Evolutionary conservation across 441 rosid species (phyloP).

Genomic region (Croton setiger): DNA sequence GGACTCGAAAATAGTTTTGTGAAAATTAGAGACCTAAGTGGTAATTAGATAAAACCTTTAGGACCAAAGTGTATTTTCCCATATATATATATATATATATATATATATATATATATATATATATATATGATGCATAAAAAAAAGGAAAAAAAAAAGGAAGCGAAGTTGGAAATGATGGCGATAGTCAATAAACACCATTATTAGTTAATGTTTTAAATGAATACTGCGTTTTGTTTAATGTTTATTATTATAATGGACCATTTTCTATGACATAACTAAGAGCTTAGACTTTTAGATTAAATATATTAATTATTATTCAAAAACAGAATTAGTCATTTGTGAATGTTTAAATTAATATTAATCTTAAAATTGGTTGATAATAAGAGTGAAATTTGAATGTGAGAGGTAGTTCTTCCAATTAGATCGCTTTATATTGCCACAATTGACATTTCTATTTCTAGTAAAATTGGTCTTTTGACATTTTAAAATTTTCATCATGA

Average conservation of each 20-base stretch:
- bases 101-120: too few species aligned
- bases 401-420: too few species aligned
- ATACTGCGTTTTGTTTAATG: background rate
- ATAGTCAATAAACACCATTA: slow-evolving; percentile 21
- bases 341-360: background rate
- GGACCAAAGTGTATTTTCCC: too few species aligned
- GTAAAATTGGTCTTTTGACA: too few species aligned
- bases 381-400: background rate
- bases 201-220: background rate
- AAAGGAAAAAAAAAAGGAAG: background rate
- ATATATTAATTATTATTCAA: background rate
- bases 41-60: too few species aligned
- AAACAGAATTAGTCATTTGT: background rate
- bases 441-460: too few species aligned
- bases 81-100: too few species aligned
- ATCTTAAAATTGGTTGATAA: background rate
- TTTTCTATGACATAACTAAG: background rate
- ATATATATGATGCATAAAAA: too few species aligned
- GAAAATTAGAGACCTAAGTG: too few species aligned
- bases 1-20: too few species aligned
- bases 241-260: background rate
- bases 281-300: slow-evolving; percentile 3
- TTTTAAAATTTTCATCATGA: too few species aligned
- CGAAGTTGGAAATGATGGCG: slow-evolving; percentile 10
- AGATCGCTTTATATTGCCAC: too few species aligned